Conservation (phyloP, 768 basidiomycete genomes). For the Trametes cubensis region DNA sequence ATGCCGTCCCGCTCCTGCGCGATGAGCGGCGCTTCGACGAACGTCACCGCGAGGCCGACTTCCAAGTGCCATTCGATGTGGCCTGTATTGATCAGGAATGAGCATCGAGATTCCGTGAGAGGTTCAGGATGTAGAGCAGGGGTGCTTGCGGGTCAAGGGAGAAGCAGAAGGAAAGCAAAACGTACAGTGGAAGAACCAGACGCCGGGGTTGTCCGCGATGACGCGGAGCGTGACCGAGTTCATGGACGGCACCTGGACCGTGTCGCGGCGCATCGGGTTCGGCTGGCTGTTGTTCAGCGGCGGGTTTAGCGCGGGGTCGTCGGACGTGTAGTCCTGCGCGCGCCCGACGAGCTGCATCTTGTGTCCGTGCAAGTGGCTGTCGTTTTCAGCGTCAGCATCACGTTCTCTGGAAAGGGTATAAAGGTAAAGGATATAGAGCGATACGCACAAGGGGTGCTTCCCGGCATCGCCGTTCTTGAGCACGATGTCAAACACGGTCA, state of each 20-base stretch:
- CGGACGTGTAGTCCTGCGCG: conserved; percentile 66
- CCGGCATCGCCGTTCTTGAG: conserved; percentile 72
- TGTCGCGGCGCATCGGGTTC: conserved; percentile 94
- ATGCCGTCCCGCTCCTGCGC: conserved; percentile 59
- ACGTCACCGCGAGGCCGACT: conserved; percentile 79
- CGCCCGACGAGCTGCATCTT: conserved; percentile 81
- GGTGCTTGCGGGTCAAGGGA: conserved; percentile 1
- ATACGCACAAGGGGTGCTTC: conserved; percentile 80
- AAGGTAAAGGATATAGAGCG: conserved; percentile 7
- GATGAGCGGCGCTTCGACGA: conserved; percentile 79
- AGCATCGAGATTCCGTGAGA: no score
- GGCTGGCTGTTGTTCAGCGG: conserved; percentile 73
- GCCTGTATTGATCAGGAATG: no score
- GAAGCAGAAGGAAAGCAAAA: conserved; percentile 15
- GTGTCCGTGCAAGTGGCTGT: conserved; percentile 90
- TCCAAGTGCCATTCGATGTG: conserved; percentile 89
- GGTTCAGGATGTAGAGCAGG: no score
- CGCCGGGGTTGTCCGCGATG: conserved; percentile 91
- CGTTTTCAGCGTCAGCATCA: not conserved
- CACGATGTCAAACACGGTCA: conserved; percentile 77
- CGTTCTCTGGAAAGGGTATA: not conserved
- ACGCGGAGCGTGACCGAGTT: conserved; percentile 74
- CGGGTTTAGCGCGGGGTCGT: conserved; percentile 79
- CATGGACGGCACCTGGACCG: conserved; percentile 71
- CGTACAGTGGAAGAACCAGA: conserved; percentile 84